Percentiles rank a stretch among this genome's conserved stretches.
Evolutionary conservation across 2,329 filamentous ascomycete genomes (phyloP).

Genomic region (Phyllosticta citribraziliensis): DNA sequence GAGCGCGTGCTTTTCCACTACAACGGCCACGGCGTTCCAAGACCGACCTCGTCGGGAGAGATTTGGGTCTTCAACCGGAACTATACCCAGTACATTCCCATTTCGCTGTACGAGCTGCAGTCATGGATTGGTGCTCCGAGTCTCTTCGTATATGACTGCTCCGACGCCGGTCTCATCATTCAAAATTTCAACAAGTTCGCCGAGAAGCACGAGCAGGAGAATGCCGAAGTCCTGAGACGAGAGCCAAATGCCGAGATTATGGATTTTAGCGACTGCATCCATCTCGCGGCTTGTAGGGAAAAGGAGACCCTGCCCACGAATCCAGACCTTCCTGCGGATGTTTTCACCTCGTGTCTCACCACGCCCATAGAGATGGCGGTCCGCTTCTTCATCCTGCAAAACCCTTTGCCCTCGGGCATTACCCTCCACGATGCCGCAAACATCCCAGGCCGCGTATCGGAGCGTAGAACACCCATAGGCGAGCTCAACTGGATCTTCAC

Average conservation of each 20-base stretch:
- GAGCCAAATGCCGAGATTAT: conserved; percentile 59
- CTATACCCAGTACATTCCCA: conserved; percentile 96
- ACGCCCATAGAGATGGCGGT: conserved; percentile 97
- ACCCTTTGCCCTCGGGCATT: conserved; percentile 59
- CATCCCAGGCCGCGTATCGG: conserved; percentile 83
- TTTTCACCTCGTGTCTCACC: conserved; percentile 92
- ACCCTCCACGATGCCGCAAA: conserved; percentile 76
- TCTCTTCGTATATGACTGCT: conserved; percentile 96
- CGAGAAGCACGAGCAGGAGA: conserved; percentile 88
- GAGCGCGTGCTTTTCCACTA: conserved; percentile 97
- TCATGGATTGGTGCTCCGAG: conserved; percentile 93
- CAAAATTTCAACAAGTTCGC: conserved; percentile 91
- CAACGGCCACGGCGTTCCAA: conserved; percentile 94
- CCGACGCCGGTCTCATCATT: conserved; percentile 90
- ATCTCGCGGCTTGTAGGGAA: conserved; percentile 81
- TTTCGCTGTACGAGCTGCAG: conserved; percentile 90
- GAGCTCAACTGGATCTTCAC: conserved; percentile 99
- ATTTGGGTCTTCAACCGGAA: conserved; percentile 99
- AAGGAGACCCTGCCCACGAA: conserved; percentile 94
- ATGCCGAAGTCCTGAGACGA: conserved; percentile 61
- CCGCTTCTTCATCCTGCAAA: conserved; percentile 92
- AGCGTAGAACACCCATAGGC: conserved; percentile 84
- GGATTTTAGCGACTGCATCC: conserved; percentile 76
- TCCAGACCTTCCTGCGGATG: conserved; percentile 80
- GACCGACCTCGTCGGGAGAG: conserved; percentile 89